phyloP scores from a whole-genome alignment of 2,329 filamentous ascomycete genomes.

The Meredithiella fracta region DNA sequence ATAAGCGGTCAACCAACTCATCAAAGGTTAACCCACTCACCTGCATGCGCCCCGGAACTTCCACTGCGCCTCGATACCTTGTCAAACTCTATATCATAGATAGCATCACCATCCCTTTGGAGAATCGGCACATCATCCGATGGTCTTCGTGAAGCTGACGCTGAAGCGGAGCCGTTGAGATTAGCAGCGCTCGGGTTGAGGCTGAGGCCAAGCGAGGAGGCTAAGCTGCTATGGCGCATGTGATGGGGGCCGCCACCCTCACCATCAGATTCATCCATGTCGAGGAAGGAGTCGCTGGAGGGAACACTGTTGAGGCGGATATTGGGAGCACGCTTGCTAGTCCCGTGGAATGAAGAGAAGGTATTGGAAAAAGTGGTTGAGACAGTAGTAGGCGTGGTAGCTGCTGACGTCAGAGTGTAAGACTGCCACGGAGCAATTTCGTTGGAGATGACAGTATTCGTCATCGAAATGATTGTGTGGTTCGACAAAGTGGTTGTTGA shows the following conservation, averaged over 20 bases:
- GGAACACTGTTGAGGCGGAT: slow-evolving; percentile 33
- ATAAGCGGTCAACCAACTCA: slow-evolving; percentile 71
- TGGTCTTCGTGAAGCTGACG: slow-evolving; percentile 25
- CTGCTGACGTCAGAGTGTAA: background rate
- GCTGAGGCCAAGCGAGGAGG: background rate
- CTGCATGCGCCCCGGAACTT: slow-evolving; percentile 2
- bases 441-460: background rate
- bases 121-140: slow-evolving; percentile 52
- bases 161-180: background rate
- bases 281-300: slow-evolving; percentile 40
- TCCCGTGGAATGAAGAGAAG: slow-evolving; percentile 11
- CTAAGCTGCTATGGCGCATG: background rate
- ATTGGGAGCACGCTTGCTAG: slow-evolving; percentile 31
- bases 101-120: slow-evolving; percentile 48
- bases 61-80: slow-evolving; percentile 26
- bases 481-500: background rate
- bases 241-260: slow-evolving; percentile 32
- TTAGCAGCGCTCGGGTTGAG: background rate
- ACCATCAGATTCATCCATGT: slow-evolving; percentile 53
- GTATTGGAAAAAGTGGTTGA: slow-evolving; percentile 1
- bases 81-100: slow-evolving; percentile 30
- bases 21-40: slow-evolving; percentile 41
- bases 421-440: slow-evolving; percentile 1
- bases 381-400: slow-evolving; percentile 2
- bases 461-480: background rate